Conservation (phyloP, 768 basidiomycete species). For the Dacryopinax primogenitus region DNA sequence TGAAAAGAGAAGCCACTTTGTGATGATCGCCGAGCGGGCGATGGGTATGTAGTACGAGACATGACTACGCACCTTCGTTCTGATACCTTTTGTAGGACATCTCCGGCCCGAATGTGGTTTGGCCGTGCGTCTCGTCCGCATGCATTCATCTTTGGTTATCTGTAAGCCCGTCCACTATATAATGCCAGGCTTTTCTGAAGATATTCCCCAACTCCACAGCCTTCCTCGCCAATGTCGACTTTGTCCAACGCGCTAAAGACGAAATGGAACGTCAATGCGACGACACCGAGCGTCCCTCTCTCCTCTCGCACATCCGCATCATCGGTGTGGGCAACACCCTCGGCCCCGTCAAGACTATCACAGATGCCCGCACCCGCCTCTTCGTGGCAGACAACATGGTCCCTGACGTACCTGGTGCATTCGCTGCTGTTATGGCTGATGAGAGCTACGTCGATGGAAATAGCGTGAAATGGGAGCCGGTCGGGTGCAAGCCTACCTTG, state of each 20-base stretch:
- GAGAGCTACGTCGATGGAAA: conserved; percentile 8
- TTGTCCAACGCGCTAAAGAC: neutral
- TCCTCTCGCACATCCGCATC: conserved; percentile 3
- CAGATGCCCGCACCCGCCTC: neutral
- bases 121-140: neutral
- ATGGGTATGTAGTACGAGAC: neutral
- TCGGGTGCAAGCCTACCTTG: neutral
- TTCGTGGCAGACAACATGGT: conserved; percentile 7
- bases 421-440: conserved; percentile 8
- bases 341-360: neutral
- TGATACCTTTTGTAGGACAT: neutral
- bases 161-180: neutral
- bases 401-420: conserved; percentile 7
- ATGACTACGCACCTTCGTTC: neutral
- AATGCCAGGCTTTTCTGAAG: neutral
- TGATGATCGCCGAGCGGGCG: neutral
- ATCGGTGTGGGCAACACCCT: neutral
- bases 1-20: neutral
- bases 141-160: neutral
- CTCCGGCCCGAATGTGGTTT: conserved; percentile 4
- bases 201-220: neutral
- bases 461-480: conserved; percentile 1
- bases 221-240: conserved; percentile 8
- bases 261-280: conserved; percentile 4
- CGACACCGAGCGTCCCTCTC: neutral